A percentile compares a stretch with the other conserved stretches of the same genome.
These are phyloP conservation scores for Chamaecrista fasciculata DNA, from an alignment of 306 rosid species.

Conservation along the genomic window DNA sequence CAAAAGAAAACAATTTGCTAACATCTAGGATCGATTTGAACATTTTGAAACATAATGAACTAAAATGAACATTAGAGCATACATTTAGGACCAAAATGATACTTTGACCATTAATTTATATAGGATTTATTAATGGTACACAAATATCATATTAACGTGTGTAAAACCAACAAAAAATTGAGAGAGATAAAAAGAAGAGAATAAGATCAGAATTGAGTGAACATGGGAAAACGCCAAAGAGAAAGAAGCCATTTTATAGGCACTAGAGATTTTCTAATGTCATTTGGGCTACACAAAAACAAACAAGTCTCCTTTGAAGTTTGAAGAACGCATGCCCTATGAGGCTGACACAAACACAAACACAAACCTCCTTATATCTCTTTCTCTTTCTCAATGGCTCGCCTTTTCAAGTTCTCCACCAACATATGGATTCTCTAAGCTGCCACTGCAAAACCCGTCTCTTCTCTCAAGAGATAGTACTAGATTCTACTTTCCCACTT, in stretches of 20 bases:
- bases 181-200: conserved; percentile 20
- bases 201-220: conserved; percentile 34
- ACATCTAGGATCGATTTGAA: too few species aligned
- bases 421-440: conserved; percentile 63
- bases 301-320: conserved; percentile 41
- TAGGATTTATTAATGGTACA: too few species aligned
- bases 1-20: too few species aligned
- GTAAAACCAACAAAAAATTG: not conserved
- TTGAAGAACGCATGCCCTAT: conserved; percentile 60
- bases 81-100: too few species aligned
- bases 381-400: conserved; percentile 49
- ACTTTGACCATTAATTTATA: too few species aligned
- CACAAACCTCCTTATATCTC: conserved; percentile 14
- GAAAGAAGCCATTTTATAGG: conserved; percentile 37
- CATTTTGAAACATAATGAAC: too few species aligned
- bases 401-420: conserved; percentile 64
- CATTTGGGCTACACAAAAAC: conserved; percentile 5
- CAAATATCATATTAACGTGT: too few species aligned
- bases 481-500: conserved; percentile 63
- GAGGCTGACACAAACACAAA: conserved; percentile 60
- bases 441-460: conserved; percentile 62
- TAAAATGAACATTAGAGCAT: too few species aligned
- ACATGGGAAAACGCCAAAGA: conserved; percentile 61
- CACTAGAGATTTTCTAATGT: conserved; percentile 1
- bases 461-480: conserved; percentile 80